A percentile compares a stretch with the other conserved stretches of the same genome.
These are phyloP conservation scores for Aureobasidium sp. DNA, from an alignment of 2,329 filamentous ascomycete genomes.

Conservation along the genomic window DNA sequence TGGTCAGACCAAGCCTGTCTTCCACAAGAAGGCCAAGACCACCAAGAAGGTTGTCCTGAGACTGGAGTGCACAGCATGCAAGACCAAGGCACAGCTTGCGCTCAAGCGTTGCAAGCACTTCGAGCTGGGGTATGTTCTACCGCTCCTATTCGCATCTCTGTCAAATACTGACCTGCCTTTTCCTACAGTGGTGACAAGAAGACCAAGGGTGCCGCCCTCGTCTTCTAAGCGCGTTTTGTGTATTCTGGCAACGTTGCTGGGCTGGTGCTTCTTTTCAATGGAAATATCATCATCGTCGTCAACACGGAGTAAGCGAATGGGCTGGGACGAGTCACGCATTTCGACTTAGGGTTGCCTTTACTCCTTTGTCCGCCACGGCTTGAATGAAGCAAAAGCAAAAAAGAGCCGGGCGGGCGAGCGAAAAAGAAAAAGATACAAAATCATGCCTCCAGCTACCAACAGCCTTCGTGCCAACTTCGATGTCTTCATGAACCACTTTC, in stretches of 20 bases:
- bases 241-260: constrained; percentile 11
- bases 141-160: constrained; percentile 10
- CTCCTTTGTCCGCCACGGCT: constrained; percentile 6
- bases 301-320: constrained; percentile 10
- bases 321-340: constrained; percentile 12
- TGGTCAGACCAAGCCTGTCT: constrained; percentile 46
- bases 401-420: not conserved
- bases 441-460: constrained; percentile 3
- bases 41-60: constrained; percentile 99
- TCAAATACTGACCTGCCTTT: constrained; percentile 33
- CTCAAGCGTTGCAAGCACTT: constrained; percentile 99
- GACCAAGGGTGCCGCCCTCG: constrained; percentile 99
- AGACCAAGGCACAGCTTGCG: constrained; percentile 95
- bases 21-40: constrained; percentile 99
- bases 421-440: constrained; percentile 10
- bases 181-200: constrained; percentile 95
- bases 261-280: constrained; percentile 4
- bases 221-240: constrained; percentile 70
- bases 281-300: constrained; percentile 7
- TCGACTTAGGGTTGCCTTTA: constrained; percentile 8
- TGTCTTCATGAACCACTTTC: constrained; percentile 9
- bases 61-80: constrained; percentile 96
- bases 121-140: constrained; percentile 78
- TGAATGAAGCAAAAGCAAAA: not conserved
- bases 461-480: constrained; percentile 7